Evolutionary conservation across 192 early-diverging fungal genomes (phyloP), one percentile per base, ranked within the genome.

Genomic region (Mortierella alpina): DNA sequence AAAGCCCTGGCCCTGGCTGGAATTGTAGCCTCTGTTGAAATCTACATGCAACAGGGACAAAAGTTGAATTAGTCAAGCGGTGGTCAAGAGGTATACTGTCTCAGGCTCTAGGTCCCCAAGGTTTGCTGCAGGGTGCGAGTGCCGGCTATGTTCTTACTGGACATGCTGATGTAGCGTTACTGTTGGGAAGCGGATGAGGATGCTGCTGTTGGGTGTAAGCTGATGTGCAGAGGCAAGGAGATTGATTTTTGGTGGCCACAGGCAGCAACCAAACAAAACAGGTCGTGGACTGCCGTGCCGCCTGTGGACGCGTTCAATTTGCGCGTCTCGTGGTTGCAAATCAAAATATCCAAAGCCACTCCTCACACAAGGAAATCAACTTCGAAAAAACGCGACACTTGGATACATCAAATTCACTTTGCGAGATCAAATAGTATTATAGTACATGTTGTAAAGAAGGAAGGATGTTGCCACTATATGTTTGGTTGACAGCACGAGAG

Each of bases 1-100:
- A 23, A 15, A 69, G 45, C 74, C 74, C 20, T 68, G 61, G 39
- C 74, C 74, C 17, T 68, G 73, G 52, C 66, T 52, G 22, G 63
- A 58, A 20, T 58, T 54, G 20, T 62, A 67, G 20, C 57, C 45
- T 68, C 52, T 75, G 42, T 68, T 59, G 46, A 66, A 64, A 23
- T 64, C 63, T 64, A 14, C 4, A 15, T 51, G 50, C 64, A 48
- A n/a, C 11, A 44, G 22, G 6, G 6, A 40, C 41, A 57, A 45
- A 18, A 13, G 6, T 42, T 10, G 50, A 23, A 10, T 50, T 5
- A 2, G 41, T 40, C 17, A 17, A 18, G 44, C 60, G 18, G 1
- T 40, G 47, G 18, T 61, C 31, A 31, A 31, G 31, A 31, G 31
- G 31, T 3, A 31, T 31, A 31, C 31, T 2, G 3, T 31, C 31